Evolutionary conservation across 768 basidiomycete species (phyloP), one percentile per base, ranked within the genome.

Genomic region (Mycena latifolia): DNA sequence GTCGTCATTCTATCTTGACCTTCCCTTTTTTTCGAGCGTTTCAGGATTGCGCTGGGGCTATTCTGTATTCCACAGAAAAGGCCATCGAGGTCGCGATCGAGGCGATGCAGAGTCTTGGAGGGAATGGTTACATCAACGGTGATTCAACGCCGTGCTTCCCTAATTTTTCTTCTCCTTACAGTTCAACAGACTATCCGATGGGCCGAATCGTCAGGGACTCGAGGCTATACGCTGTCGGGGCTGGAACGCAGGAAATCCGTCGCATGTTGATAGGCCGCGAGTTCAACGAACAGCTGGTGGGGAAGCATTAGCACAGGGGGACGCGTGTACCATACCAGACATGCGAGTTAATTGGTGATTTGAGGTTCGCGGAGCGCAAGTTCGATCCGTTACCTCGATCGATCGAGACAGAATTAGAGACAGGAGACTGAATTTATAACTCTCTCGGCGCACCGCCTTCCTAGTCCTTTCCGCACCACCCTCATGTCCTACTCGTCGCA

Each of bases 101-200:
- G 74, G 93, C 88, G 11, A 95, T 95, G 91, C 96, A 97, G 72
- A 96, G 94, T 73, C 82, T 97, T 46, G 95, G 96, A 54, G 96
- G 96, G 9, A 98, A 98, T 74, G 96, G 96, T 15, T 98, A 97
- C 76, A 96, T 96, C 77, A 97, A 97, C 69, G 94, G 94, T 92
- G 57, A 69, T 31, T 55, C 65, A 66, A 55, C 22, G 6, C 25
- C 7, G n/a, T 18, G 7, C 45, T 37, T 24, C n/a, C 53, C 31
- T 41, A 17, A 18, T 5, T 25, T 63, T 56, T n/a, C 33, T 47
- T 54, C 14, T 46, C n/a, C 45, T 54, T 28, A 33, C 46, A 10
- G 58, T 46, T 48, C 52, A 29, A 31, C 71, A 96, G 96, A 98
- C 69, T 98, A 96, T 72, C 93, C 95, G 5, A 87, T 91, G 71